Conservation (phyloP, 202 grass and related monocot genomes). For the Cymbopogon flexuosus region DNA sequence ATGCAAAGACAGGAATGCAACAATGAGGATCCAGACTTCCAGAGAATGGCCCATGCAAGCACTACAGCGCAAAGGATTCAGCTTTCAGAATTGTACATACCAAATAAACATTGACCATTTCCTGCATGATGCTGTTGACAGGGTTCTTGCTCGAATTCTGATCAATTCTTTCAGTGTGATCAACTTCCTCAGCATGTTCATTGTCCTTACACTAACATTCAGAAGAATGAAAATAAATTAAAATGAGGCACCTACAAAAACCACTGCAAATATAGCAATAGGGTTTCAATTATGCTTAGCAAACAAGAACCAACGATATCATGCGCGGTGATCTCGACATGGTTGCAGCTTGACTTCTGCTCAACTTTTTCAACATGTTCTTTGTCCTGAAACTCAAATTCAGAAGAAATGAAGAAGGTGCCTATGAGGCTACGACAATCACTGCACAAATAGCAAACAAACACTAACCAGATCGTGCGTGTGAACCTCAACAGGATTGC, state of each 20-base stretch:
- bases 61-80: background rate
- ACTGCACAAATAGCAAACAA: background rate
- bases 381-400: conserved; percentile 11
- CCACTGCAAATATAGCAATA: background rate
- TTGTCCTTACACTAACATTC: background rate
- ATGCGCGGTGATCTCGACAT: background rate
- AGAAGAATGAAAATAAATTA: background rate
- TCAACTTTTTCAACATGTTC: background rate
- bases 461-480: too few relatives aligned
- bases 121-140: background rate
- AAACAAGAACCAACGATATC: background rate
- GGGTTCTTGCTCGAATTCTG: background rate
- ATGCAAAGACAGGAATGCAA: background rate
- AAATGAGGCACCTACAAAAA: background rate
- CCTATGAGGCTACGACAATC: background rate
- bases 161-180: background rate
- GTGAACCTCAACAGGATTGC: too few relatives aligned
- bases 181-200: background rate
- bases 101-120: conserved; percentile 1
- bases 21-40: background rate
- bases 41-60: background rate
- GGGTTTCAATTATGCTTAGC: background rate
- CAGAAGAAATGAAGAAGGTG: background rate
- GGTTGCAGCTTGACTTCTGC: background rate
- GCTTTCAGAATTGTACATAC: background rate